Evolutionary conservation across 2,329 filamentous ascomycete genomes (phyloP), one percentile per base, ranked within the genome.

Genomic region (Microdochium trichocladiopsis): DNA sequence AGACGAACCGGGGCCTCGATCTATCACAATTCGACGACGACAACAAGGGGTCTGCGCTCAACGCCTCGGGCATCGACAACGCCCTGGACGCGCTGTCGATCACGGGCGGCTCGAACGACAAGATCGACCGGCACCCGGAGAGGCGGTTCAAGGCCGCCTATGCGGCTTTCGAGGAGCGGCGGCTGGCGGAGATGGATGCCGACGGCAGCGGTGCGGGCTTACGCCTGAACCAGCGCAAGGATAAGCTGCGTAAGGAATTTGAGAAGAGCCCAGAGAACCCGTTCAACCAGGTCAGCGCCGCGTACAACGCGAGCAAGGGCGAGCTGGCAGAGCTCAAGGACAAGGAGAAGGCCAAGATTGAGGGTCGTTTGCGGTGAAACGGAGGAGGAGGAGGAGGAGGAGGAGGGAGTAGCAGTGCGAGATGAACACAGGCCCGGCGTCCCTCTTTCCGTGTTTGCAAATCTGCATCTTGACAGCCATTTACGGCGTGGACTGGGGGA

Each of bases 191-290:
- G 78, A 90, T 96, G 80, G 88, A 93, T 65, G 74, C 82, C 51
- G 91, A 96, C 68, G 88, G 86, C 51, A 84, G 74, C 60, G 79
- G 78, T 21, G 69, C 87, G 53, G 90, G 90, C 1, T 69, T 97
- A 65, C 78, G 92, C 53, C 76, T 88, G 60, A 83, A 95, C 61
- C 92, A 96, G 79, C 87, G 88, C 70, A 85, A 92, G 63, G 88
- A 93, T 57, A 78, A 86, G 64, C 88, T 95, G 59, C 73, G 82
- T 56, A 95, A 95, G 77, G 94, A 97, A 73, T 99, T 97, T 69
- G 88, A 95, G 70, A 95, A 90, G 77, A 88, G 88, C 63, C 86
- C 89, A 1, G 93, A 97, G 62, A 99, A 99, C 69, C 94, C 94
- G 14, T 94, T 95, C 73, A 96, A 96, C 72, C 90, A 95, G 73